phyloP scores from a whole-genome alignment of 148 eudicot genomes.

The Cornus florida region DNA sequence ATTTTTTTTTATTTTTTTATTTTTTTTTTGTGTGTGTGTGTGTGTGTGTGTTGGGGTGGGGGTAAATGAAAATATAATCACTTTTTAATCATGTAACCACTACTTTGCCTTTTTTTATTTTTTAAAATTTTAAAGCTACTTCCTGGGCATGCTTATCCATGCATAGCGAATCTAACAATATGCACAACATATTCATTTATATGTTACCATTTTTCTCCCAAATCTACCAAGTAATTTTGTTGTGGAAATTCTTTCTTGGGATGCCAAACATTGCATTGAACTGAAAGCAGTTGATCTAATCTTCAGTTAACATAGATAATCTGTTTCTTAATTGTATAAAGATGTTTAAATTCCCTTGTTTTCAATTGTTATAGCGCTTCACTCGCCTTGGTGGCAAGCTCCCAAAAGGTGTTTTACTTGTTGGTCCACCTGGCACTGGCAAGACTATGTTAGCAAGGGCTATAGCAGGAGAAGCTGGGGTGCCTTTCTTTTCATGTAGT shows the following conservation, averaged over 20 bases:
- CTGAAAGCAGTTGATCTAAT: not conserved
- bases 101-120: not conserved
- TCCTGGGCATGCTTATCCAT: not conserved
- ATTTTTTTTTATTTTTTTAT: not conserved
- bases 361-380: constrained; percentile 53
- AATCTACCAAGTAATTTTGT: not conserved
- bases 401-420: constrained; percentile 85
- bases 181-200: not conserved
- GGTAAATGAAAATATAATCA: too few species aligned
- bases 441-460: constrained; percentile 91
- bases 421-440: constrained; percentile 90
- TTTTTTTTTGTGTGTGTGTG: not conserved
- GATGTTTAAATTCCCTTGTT: not conserved
- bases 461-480: constrained; percentile 89
- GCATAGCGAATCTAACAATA: not conserved
- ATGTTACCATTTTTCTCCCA: not conserved
- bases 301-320: not conserved
- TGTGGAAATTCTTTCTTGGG: not conserved
- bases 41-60: too few species aligned
- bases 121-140: not conserved
- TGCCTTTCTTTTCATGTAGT: constrained; percentile 86
- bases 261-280: not conserved
- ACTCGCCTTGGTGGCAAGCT: constrained; percentile 87
- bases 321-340: not conserved
- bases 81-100: not conserved